phyloP scores from a whole-genome alignment of 805 yeast species.

The Candida michaelii region DNA sequence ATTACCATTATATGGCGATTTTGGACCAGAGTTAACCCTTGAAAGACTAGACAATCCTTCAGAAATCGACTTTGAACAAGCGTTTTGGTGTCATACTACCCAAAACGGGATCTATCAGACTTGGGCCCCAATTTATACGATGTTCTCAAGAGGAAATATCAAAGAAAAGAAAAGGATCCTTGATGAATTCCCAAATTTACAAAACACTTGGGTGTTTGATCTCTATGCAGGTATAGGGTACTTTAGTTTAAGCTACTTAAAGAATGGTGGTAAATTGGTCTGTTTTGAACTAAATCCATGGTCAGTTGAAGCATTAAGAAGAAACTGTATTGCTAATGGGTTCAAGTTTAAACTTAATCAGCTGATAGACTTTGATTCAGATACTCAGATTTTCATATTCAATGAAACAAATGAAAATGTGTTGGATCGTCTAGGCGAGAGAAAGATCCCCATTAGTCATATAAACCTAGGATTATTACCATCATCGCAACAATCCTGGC shows the following conservation, averaged over 20 bases:
- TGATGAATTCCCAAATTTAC: conserved; percentile 35
- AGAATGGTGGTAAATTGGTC: conserved; percentile 52
- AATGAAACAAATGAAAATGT: conserved; percentile 63
- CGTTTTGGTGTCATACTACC: conserved; percentile 68
- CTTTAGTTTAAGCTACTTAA: conserved; percentile 68
- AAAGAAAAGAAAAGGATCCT: conserved; percentile 74
- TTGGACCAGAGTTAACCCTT: conserved; percentile 56
- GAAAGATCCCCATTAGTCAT: conserved; percentile 43
- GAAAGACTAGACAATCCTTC: conserved; percentile 33
- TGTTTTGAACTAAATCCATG: conserved; percentile 88
- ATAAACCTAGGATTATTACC: conserved; percentile 82
- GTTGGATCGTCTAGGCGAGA: conserved; percentile 32
- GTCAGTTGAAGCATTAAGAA: conserved; percentile 70
- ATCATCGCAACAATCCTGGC: conserved; percentile 64
- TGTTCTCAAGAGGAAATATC: conserved; percentile 87
- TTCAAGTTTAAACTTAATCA: conserved; percentile 40
- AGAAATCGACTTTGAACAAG: conserved; percentile 42
- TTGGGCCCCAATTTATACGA: conserved; percentile 84
- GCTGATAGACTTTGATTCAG: conserved; percentile 25
- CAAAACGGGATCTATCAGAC: conserved; percentile 77
- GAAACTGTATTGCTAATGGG: conserved; percentile 52
- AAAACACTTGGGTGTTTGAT: conserved; percentile 55
- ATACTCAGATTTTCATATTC: conserved; percentile 49
- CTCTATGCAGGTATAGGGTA: conserved; percentile 86
- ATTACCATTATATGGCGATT: conserved; percentile 61